Base-by-base conservation (phyloP, 176 grass and related monocot genomes). In the Ananas comosus region DNA sequence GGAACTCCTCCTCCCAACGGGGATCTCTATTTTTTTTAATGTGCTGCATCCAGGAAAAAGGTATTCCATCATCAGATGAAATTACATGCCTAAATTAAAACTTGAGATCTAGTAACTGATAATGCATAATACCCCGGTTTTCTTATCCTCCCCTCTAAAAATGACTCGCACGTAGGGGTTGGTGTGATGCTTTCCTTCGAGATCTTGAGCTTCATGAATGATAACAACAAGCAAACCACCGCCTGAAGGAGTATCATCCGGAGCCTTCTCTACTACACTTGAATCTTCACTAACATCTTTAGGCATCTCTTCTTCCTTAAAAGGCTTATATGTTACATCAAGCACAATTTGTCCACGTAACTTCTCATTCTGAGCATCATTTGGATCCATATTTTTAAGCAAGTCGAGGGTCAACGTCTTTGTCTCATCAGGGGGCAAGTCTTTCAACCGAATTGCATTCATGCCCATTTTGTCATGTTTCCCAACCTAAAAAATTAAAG, bases 1-100 rank as follows among this genome's bases (percentile, higher is more conserved):
- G 51, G 72, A 92, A 86, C 61, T 88, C 85, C 66, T 92, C 64
- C 17, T 81, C 83, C 90, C 90, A 92, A 49, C 85, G 78, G 71
- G 90, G 90, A 83, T 92, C 85, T 64, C 90, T 85, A 18, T 88
- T 86, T 76, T 92, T 92, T 67, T 92, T 92, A n/a, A 92, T 86
- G 70, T 88, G 83, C 90, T 92, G 83, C 70, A 83, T 57, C 67
- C 54, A 64, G 65, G 52, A 28, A 48, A 51, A 29, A 22, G 50
- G 7, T 59, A 59, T 19, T 19, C 21, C 17, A 61, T 16, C 5
- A 61, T 61, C 21, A 21, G 56, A 61, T 61, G 56, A 61, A 9
- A n/a, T 9, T 18, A 61, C 3, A 61, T 61, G 56, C 33, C 33
- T 42, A 42, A 61, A 61, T 16, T 61, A 61, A 18, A 19, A 61